These are phyloP conservation scores for Annulohypoxylon moriforme DNA, from an alignment of 495 filamentous ascomycete genomes.

Conservation along the genomic window DNA sequence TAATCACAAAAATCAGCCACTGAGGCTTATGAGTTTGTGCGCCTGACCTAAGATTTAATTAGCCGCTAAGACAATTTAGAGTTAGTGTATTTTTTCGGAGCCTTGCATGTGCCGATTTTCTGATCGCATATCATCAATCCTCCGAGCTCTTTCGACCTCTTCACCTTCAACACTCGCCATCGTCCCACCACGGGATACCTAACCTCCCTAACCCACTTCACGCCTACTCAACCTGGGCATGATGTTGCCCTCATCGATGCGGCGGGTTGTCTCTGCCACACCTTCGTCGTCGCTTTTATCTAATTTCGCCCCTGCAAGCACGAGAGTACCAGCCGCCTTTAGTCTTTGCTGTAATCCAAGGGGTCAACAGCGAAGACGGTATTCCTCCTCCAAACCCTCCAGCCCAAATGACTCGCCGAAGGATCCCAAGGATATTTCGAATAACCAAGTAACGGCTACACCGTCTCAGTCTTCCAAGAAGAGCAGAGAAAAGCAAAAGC, in stretches of 20 bases:
- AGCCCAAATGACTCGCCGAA: conserved; percentile 64
- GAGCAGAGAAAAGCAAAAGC: conserved; percentile 59
- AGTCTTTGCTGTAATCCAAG: conserved; percentile 53
- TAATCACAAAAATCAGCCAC: conserved; percentile 12
- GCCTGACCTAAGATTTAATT: not conserved
- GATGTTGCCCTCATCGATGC: conserved; percentile 65
- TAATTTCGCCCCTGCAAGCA: conserved; percentile 49
- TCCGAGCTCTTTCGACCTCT: conserved; percentile 26
- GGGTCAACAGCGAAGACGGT: conserved; percentile 58
- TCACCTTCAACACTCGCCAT: conserved; percentile 22
- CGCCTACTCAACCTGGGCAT: conserved; percentile 41
- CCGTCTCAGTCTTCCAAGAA: conserved; percentile 53
- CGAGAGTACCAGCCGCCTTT: conserved; percentile 52
- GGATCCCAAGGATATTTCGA: conserved; percentile 58
- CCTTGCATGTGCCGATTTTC: conserved; percentile 21
- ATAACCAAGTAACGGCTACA: conserved; percentile 55
- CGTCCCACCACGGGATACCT: conserved; percentile 29
- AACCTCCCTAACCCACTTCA: conserved; percentile 18
- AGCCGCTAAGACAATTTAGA: conserved; percentile 17
- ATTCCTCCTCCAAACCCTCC: conserved; percentile 69
- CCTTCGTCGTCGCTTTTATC: conserved; percentile 56
- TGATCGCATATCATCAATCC: conserved; percentile 32
- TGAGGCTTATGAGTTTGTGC: conserved; percentile 7
- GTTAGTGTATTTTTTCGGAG: conserved; percentile 28
- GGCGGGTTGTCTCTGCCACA: conserved; percentile 58